Evolutionary conservation across 2,329 filamentous ascomycete species (phyloP).

Genomic region (Neopestalotiopsis sp.): DNA sequence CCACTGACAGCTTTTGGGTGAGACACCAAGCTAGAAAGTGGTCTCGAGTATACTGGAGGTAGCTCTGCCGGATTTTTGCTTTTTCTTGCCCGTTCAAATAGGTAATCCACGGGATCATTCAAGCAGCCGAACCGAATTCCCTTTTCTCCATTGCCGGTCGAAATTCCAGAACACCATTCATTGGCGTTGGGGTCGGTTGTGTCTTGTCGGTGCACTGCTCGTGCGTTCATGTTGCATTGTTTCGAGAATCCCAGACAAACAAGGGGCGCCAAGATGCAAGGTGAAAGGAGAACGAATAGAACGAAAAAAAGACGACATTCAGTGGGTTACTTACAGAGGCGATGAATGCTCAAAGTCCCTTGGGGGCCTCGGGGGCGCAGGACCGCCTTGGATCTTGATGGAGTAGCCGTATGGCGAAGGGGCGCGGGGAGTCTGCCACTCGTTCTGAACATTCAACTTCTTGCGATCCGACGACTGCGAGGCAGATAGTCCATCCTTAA

Average conservation of each 20-base stretch:
- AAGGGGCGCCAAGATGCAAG: slow-evolving; percentile 3
- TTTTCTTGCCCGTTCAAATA: too few species aligned
- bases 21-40: too few species aligned
- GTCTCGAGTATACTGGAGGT: too few species aligned
- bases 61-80: too few species aligned
- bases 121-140: not conserved
- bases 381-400: slow-evolving; percentile 24
- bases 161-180: not conserved
- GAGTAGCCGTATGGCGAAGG: slow-evolving; percentile 24
- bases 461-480: slow-evolving; percentile 27
- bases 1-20: not conserved
- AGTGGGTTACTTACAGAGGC: not conserved
- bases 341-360: slow-evolving; percentile 11
- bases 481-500: slow-evolving; percentile 26
- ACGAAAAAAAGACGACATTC: too few species aligned
- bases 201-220: slow-evolving; percentile 6
- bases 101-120: not conserved
- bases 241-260: slow-evolving; percentile 7
- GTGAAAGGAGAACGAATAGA: slow-evolving; percentile 7
- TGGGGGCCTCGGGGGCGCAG: slow-evolving; percentile 18
- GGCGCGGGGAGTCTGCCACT: slow-evolving; percentile 37
- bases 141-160: not conserved
- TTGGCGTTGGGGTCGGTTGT: not conserved
- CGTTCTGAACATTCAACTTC: slow-evolving; percentile 31
- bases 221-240: slow-evolving; percentile 9